Conservation (phyloP, 2,329 filamentous ascomycete species). For the Colletotrichum sp. region DNA sequence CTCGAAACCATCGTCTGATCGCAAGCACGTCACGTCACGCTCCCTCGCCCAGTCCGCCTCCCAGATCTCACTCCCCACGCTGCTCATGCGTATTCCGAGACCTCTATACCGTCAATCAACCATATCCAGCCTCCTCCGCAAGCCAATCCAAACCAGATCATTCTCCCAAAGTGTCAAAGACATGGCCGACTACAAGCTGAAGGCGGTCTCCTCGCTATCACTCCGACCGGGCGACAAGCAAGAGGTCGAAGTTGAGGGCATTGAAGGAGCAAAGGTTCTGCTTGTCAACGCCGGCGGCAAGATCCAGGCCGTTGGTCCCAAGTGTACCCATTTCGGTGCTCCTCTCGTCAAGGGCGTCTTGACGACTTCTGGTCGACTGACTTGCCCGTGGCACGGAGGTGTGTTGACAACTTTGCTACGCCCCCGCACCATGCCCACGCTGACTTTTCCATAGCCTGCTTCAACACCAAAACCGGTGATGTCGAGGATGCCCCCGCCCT, state of each 20-base stretch:
- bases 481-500: constrained; percentile 94
- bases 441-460: constrained; percentile 71
- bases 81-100: constrained; percentile 13
- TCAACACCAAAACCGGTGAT: constrained; percentile 86
- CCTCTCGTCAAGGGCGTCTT: constrained; percentile 87
- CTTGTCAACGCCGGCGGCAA: constrained; percentile 80
- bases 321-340: constrained; percentile 92
- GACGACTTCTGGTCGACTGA: constrained; percentile 80
- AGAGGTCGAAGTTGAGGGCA: constrained; percentile 88
- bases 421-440: not conserved
- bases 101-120: not conserved
- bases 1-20: not conserved
- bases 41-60: not conserved
- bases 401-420: constrained; percentile 28
- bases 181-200: constrained; percentile 74
- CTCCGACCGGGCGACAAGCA: constrained; percentile 83
- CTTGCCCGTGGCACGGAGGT: constrained; percentile 98
- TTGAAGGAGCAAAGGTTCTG: constrained; percentile 85
- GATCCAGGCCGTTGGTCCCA: constrained; percentile 80
- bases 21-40: not conserved
- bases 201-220: constrained; percentile 75
- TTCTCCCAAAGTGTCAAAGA: constrained; percentile 34
- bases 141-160: not conserved
- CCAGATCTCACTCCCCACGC: not conserved
- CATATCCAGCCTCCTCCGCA: not conserved